Evolutionary conservation across 2,329 filamentous ascomycete genomes (phyloP).

Genomic region (Aspergillus intermedius): DNA sequence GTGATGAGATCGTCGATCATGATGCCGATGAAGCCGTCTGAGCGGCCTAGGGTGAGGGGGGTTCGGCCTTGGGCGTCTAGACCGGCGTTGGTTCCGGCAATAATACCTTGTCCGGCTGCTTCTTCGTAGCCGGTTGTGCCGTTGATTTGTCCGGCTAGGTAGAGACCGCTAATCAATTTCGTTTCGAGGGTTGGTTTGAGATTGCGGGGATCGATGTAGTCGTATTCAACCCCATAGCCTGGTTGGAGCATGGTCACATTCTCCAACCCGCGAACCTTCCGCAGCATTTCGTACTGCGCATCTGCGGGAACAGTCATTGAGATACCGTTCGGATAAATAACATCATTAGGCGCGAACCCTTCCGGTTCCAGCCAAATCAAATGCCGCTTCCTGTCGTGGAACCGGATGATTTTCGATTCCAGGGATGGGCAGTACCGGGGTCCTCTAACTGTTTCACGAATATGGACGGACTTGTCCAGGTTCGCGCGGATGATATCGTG

Average conservation of each 20-base stretch:
- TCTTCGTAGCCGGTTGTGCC: slow-evolving; percentile 98
- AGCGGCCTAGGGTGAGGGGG: slow-evolving; percentile 64
- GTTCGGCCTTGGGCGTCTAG: slow-evolving; percentile 62
- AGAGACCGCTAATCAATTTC: slow-evolving; percentile 81
- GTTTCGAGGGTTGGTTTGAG: slow-evolving; percentile 88
- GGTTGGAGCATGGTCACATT: slow-evolving; percentile 87
- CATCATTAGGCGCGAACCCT: slow-evolving; percentile 72
- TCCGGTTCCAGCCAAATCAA: slow-evolving; percentile 97
- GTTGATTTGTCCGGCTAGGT: slow-evolving; percentile 93
- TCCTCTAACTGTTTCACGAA: slow-evolving; percentile 88
- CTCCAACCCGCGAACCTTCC: slow-evolving; percentile 80
- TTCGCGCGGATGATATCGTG: slow-evolving; percentile 82
- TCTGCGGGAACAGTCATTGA: slow-evolving; percentile 93
- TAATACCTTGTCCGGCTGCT: slow-evolving; percentile 83
- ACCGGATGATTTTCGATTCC: slow-evolving; percentile 88
- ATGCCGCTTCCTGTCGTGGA: slow-evolving; percentile 71
- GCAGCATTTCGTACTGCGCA: slow-evolving; percentile 77
- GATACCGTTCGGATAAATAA: slow-evolving; percentile 93
- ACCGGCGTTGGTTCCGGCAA: slow-evolving; percentile 91
- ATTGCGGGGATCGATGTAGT: slow-evolving; percentile 91
- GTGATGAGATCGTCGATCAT: slow-evolving; percentile 98
- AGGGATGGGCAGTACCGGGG: slow-evolving; percentile 93
- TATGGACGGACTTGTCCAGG: slow-evolving; percentile 93
- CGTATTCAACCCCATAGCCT: slow-evolving; percentile 96
- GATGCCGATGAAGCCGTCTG: slow-evolving; percentile 93